Evolutionary conservation across 768 basidiomycete species (phyloP).

Genomic region (Pisolithus tinctorius): DNA sequence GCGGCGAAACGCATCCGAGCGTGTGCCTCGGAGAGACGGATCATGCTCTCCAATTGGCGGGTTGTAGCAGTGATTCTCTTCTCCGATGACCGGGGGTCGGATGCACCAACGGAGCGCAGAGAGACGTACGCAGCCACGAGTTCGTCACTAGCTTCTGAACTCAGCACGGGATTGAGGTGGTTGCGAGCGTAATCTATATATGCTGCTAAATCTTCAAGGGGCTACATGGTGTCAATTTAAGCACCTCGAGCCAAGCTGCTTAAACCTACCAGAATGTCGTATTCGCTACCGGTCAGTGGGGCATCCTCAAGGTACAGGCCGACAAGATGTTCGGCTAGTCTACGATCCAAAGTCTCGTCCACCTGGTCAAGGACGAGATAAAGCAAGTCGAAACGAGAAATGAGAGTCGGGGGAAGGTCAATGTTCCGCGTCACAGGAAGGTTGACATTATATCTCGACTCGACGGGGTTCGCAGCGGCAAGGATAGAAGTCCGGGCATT

Average conservation of each 20-base stretch:
- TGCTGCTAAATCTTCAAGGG: slow-evolving; percentile 82
- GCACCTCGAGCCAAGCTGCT: not conserved
- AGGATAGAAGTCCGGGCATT: slow-evolving; percentile 98
- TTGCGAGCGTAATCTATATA: slow-evolving; percentile 93
- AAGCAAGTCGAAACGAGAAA: slow-evolving; percentile 94
- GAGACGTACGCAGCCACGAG: slow-evolving; percentile 89
- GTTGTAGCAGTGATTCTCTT: slow-evolving; percentile 98
- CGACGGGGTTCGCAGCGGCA: slow-evolving; percentile 96
- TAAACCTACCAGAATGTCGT: slow-evolving; percentile 63
- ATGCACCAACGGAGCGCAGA: slow-evolving; percentile 81
- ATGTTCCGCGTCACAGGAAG: slow-evolving; percentile 93
- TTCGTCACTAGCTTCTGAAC: slow-evolving; percentile 76
- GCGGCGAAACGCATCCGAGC: slow-evolving; percentile 91
- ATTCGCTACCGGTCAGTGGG: slow-evolving; percentile 49
- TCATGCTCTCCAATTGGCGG: slow-evolving; percentile 94
- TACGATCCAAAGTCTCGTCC: slow-evolving; percentile 81
- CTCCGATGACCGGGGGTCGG: slow-evolving; percentile 81
- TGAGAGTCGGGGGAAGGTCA: slow-evolving; percentile 93
- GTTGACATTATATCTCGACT: slow-evolving; percentile 89
- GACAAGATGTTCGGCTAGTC: slow-evolving; percentile 88
- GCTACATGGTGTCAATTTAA: slow-evolving; percentile 38
- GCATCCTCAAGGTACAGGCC: slow-evolving; percentile 89
- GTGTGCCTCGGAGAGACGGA: slow-evolving; percentile 92
- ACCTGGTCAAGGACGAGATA: slow-evolving; percentile 95
- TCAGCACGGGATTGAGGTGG: slow-evolving; percentile 79